phyloP scores from a whole-genome alignment of 2,329 filamentous ascomycete genomes.

The Epichloe aotearoae region DNA sequence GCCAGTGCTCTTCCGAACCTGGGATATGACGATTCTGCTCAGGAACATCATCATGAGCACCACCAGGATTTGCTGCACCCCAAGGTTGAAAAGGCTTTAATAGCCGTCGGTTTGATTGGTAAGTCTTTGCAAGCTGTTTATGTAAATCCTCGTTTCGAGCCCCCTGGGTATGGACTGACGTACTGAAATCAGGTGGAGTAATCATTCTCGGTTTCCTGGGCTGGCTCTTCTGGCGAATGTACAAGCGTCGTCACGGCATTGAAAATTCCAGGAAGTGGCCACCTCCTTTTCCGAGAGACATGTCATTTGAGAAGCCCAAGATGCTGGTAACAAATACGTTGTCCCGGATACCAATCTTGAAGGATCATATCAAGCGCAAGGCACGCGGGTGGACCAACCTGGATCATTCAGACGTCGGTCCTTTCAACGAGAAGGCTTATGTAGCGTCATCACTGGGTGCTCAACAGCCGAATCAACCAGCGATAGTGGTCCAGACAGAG shows the following conservation, averaged over 20 bases:
- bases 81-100: conserved; percentile 9
- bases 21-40: not conserved
- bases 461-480: not conserved
- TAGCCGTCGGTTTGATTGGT: conserved; percentile 11
- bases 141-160: not conserved
- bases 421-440: conserved; percentile 6
- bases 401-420: conserved; percentile 15
- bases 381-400: conserved; percentile 22
- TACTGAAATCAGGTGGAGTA: conserved; percentile 23
- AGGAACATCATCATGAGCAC: not conserved
- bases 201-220: conserved; percentile 30
- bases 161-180: not conserved
- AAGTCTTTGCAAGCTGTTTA: conserved; percentile 1
- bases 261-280: conserved; percentile 22
- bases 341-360: conserved; percentile 22
- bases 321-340: conserved; percentile 8
- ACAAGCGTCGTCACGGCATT: conserved; percentile 10
- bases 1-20: not conserved
- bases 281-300: conserved; percentile 2
- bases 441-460: not conserved
- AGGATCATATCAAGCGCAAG: conserved; percentile 16
- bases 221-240: conserved; percentile 31
- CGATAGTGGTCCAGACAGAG: conserved; percentile 8
- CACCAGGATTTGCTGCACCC: conserved; percentile 2
- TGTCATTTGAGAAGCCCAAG: conserved; percentile 2